Evolutionary conservation across 73 alveolate genomes (phyloP).

Genomic region (Blepharisma stoltei): DNA sequence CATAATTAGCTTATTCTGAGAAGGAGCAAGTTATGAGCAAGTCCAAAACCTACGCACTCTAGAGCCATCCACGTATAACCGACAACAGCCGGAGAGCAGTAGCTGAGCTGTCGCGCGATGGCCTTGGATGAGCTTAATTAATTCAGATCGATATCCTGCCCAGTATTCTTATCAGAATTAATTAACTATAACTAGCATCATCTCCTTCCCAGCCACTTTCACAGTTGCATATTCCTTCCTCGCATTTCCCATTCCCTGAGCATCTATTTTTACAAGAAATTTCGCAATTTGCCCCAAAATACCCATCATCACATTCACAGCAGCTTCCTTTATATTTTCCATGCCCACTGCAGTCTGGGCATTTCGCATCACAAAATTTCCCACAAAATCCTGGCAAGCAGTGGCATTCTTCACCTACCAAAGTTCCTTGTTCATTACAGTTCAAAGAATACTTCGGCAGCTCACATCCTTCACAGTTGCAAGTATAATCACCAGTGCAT

Average conservation of each 20-base stretch:
- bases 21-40: no score
- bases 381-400: slow-evolving; percentile 25
- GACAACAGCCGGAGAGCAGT: no score
- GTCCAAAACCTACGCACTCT: no score
- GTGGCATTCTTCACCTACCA: neutral
- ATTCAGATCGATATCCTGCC: no score
- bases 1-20: no score
- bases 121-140: no score
- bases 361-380: neutral
- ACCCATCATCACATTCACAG: slow-evolving; percentile 25
- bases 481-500: neutral
- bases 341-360: slow-evolving; percentile 18
- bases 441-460: neutral
- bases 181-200: no score
- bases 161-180: no score
- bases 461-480: neutral
- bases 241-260: slow-evolving; percentile 4
- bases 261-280: slow-evolving; percentile 1
- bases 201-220: slow-evolving; percentile 21
- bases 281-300: neutral
- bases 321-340: slow-evolving; percentile 14
- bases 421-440: neutral
- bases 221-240: slow-evolving; percentile 19
- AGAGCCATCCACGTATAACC: no score
- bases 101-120: no score